Evolutionary conservation across 2,329 filamentous ascomycete genomes (phyloP).

Genomic region (Trichoderma citrinoviride): DNA sequence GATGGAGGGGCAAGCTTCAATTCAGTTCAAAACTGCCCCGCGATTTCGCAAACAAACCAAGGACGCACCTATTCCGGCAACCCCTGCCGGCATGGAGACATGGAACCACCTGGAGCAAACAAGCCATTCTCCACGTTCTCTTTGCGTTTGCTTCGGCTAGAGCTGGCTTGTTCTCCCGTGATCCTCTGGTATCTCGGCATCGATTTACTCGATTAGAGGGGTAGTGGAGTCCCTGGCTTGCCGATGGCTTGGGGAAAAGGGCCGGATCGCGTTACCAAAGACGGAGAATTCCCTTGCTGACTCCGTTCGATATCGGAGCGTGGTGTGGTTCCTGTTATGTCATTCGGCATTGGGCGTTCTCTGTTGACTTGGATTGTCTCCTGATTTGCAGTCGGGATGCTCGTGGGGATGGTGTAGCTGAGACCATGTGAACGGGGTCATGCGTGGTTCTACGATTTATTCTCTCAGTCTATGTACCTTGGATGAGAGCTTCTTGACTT

Average conservation of each 20-base stretch:
- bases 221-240: background rate
- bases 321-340: background rate
- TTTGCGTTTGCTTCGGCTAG: background rate
- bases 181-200: background rate
- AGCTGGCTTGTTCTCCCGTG: too few relatives aligned
- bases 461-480: background rate
- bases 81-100: conserved; percentile 4
- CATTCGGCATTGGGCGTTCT: background rate
- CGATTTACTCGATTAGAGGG: background rate
- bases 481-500: background rate
- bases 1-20: background rate
- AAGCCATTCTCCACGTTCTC: conserved; percentile 9
- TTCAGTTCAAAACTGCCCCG: conserved; percentile 2
- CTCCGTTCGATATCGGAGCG: conserved; percentile 19
- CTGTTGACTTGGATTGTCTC: background rate
- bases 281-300: conserved; percentile 8
- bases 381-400: background rate
- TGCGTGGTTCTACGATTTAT: background rate
- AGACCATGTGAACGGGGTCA: background rate
- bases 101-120: background rate
- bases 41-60: background rate
- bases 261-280: background rate
- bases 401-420: background rate
- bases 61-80: conserved; percentile 14
- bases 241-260: background rate